Evolutionary conservation across 2,329 filamentous ascomycete species (phyloP).

Genomic region (Coleophoma crateriformis): DNA sequence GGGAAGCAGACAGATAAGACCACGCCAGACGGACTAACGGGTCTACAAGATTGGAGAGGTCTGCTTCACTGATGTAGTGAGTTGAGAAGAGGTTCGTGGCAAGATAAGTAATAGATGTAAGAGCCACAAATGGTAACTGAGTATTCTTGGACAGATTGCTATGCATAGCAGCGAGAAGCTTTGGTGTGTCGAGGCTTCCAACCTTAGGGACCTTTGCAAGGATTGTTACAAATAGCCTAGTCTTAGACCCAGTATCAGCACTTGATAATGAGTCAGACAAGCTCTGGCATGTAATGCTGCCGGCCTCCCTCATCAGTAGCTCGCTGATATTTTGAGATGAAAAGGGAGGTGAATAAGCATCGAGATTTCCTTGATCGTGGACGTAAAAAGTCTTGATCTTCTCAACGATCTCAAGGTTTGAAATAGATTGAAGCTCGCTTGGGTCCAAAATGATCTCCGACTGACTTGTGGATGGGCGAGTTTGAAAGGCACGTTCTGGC

Average conservation of each 20-base stretch:
- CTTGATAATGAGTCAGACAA: conserved; percentile 34
- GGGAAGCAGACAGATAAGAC: conserved; percentile 72
- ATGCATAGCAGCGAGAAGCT: conserved; percentile 45
- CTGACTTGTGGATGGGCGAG: conserved; percentile 19
- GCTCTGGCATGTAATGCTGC: conserved; percentile 42
- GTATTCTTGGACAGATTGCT: conserved; percentile 34
- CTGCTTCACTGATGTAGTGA: conserved; percentile 43
- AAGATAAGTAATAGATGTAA: conserved; percentile 54
- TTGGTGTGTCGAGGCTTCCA: conserved; percentile 39
- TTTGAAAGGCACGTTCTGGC: conserved; percentile 57
- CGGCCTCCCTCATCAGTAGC: conserved; percentile 57
- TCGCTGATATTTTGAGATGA: conserved; percentile 48
- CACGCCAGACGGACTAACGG: conserved; percentile 70
- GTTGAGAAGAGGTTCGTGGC: conserved; percentile 49
- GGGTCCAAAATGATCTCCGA: conserved; percentile 14
- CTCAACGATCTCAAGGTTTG: conserved; percentile 49
- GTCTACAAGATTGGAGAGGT: conserved; percentile 58
- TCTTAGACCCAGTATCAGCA: conserved; percentile 48
- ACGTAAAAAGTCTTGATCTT: conserved; percentile 63
- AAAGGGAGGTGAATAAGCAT: conserved; percentile 56
- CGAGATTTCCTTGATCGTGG: conserved; percentile 63
- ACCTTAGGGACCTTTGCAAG: conserved; percentile 44
- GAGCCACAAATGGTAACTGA: conserved; percentile 44
- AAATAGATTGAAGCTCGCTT: conserved; percentile 24
- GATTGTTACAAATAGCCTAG: conserved; percentile 53